These are phyloP conservation scores for Claviceps cyperi DNA, from an alignment of 2,329 filamentous ascomycete genomes.

Conservation along the genomic window DNA sequence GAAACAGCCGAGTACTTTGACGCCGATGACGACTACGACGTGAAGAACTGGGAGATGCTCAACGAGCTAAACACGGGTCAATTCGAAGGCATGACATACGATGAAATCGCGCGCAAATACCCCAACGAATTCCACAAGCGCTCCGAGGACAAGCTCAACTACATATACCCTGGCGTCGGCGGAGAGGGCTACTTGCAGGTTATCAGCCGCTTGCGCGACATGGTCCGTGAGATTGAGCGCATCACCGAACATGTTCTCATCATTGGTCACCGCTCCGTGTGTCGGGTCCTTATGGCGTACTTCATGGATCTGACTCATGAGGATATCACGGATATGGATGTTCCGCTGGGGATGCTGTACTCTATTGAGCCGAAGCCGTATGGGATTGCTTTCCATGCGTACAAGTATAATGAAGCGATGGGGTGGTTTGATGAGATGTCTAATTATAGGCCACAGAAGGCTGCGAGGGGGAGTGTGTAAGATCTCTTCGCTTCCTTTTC, in stretches of 20 bases:
- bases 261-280: conserved; percentile 83
- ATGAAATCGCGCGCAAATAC: conserved; percentile 67
- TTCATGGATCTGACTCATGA: conserved; percentile 86
- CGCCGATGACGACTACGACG: conserved; percentile 80
- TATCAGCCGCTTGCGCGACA: conserved; percentile 84
- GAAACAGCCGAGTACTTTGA: conserved; percentile 84
- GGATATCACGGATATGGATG: conserved; percentile 86
- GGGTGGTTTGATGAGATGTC: conserved; percentile 76
- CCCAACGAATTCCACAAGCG: conserved; percentile 72
- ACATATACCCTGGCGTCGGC: conserved; percentile 90
- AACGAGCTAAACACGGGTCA: conserved; percentile 88
- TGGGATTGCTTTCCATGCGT: conserved; percentile 92
- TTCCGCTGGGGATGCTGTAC: conserved; percentile 86
- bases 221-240: conserved; percentile 92
- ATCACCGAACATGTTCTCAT: conserved; percentile 93
- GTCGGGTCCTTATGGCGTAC: conserved; percentile 85
- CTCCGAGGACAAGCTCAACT: conserved; percentile 76
- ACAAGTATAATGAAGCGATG: conserved; percentile 65
- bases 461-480: conserved; percentile 14
- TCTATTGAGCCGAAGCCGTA: conserved; percentile 96
- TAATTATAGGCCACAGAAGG: conserved; percentile 61
- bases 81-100: conserved; percentile 92
- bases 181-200: conserved; percentile 95
- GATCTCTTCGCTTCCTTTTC: not conserved
- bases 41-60: conserved; percentile 96